Percentiles rank a stretch among this genome's conserved stretches.
phyloP scores from a whole-genome alignment of 306 rosid species.

The Ochetophila trinervis region DNA sequence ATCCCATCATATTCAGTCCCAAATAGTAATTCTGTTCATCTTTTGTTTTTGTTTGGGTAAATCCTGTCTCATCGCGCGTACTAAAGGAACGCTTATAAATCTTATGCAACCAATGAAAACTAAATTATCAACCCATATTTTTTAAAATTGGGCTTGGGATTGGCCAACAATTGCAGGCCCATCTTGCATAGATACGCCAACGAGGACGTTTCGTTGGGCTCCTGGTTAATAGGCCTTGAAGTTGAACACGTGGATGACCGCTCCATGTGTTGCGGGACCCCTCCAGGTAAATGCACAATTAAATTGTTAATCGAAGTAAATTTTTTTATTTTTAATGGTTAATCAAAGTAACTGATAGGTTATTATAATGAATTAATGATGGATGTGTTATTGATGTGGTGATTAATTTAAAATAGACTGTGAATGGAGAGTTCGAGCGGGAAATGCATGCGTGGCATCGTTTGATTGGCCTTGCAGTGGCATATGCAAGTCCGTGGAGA shows the following conservation, averaged over 20 bases:
- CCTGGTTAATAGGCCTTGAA: conserved; percentile 85
- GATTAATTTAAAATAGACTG: conserved; percentile 41
- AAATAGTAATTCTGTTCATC: no score
- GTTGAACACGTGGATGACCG: conserved; percentile 74
- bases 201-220: conserved; percentile 85
- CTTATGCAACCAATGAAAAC: no score
- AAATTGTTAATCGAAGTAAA: not conserved
- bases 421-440: conserved; percentile 61
- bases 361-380: not conserved
- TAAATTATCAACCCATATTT: no score
- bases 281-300: conserved; percentile 49
- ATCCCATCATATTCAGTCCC: no score
- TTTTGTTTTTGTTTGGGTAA: no score
- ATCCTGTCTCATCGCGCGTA: no score
- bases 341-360: not conserved
- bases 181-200: conserved; percentile 83
- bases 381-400: not conserved
- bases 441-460: conserved; percentile 79
- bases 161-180: conserved; percentile 40
- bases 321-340: no score
- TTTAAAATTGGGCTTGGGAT: no score
- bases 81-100: no score
- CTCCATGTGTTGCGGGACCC: conserved; percentile 88
- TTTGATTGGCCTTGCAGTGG: conserved; percentile 97
- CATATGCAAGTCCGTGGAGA: conserved; percentile 68